Percentiles rank a stretch among this genome's conserved stretches.
Evolutionary conservation across 306 rosid genomes (phyloP).

Genomic region (Lathyrus tuberosus): DNA sequence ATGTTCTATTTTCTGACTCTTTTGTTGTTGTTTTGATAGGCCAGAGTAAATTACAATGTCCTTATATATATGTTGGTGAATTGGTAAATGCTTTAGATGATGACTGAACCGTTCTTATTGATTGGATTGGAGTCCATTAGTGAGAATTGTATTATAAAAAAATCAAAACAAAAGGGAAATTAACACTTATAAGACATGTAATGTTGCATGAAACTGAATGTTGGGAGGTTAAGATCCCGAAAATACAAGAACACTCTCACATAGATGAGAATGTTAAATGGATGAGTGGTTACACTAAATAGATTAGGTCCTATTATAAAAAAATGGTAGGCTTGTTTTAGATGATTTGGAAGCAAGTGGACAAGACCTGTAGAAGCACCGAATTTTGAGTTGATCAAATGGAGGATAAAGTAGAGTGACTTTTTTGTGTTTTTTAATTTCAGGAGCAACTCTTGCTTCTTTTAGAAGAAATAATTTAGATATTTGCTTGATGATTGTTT

Average conservation of each 20-base stretch:
- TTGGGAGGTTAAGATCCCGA: no score
- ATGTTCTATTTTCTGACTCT: not conserved
- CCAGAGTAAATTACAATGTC: not conserved
- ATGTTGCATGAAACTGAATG: no score
- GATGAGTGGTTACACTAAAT: no score
- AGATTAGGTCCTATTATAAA: no score
- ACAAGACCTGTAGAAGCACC: not conserved
- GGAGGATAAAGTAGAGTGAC: conserved; percentile 10
- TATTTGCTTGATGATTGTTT: conserved; percentile 22
- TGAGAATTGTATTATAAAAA: no score
- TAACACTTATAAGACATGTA: no score
- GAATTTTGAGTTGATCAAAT: not conserved
- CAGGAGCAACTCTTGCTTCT: conserved; percentile 19
- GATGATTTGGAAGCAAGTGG: not conserved
- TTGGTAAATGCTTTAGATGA: no score
- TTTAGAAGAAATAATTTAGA: conserved; percentile 17
- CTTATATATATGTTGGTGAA: not conserved
- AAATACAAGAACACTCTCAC: no score
- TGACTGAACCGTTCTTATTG: no score
- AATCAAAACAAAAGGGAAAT: no score
- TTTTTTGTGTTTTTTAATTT: not conserved
- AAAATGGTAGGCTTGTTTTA: not conserved
- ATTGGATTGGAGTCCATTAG: no score
- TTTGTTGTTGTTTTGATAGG: conserved; percentile 14
- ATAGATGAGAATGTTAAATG: no score